A percentile compares a stretch with the other conserved stretches of the same genome.
These are phyloP conservation scores for Ustilago crameri DNA, from an alignment of 1,284 basidiomycete species.

Conservation along the genomic window DNA sequence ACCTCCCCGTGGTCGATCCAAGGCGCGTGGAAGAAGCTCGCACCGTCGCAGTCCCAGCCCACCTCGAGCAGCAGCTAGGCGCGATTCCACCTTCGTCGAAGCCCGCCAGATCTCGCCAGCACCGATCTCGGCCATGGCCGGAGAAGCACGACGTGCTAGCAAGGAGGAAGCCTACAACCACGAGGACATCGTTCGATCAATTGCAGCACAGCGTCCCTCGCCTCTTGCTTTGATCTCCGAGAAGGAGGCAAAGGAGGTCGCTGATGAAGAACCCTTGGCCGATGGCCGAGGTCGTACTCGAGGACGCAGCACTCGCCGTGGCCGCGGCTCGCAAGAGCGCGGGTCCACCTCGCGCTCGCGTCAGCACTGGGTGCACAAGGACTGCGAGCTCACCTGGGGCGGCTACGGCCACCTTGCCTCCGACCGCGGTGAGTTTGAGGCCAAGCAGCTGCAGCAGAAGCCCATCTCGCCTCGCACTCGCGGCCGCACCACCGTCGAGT, in stretches of 20 bases:
- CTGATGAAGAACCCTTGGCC: neutral
- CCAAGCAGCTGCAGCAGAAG: slow-evolving; percentile 11
- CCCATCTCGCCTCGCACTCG: slow-evolving; percentile 9
- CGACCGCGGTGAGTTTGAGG: slow-evolving; percentile 24
- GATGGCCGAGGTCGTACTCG: slow-evolving; percentile 24
- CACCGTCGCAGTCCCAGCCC: slow-evolving; percentile 54
- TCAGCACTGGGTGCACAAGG: slow-evolving; percentile 24
- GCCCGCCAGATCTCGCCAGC: slow-evolving; percentile 15
- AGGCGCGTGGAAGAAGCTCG: slow-evolving; percentile 53
- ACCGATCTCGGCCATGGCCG: slow-evolving; percentile 23
- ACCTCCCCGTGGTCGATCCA: slow-evolving; percentile 52
- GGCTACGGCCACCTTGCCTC: slow-evolving; percentile 45
- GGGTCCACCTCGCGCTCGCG: slow-evolving; percentile 35
- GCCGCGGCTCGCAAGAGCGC: slow-evolving; percentile 41
- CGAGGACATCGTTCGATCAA: slow-evolving; percentile 42
- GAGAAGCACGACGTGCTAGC: slow-evolving; percentile 23
- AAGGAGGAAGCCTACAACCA: slow-evolving; percentile 32
- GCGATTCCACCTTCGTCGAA: slow-evolving; percentile 18
- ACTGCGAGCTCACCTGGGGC: slow-evolving; percentile 46
- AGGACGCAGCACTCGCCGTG: slow-evolving; percentile 29
- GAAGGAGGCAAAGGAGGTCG: slow-evolving; percentile 7
- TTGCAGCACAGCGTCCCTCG: slow-evolving; percentile 33
- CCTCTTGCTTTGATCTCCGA: slow-evolving; percentile 34
- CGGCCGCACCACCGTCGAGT: slow-evolving; percentile 16
- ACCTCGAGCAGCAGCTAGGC: slow-evolving; percentile 49